A percentile compares a stretch with the other conserved stretches of the same genome.
Evolutionary conservation across 106 monocot species (phyloP).

Genomic region (Allium fistulosum): DNA sequence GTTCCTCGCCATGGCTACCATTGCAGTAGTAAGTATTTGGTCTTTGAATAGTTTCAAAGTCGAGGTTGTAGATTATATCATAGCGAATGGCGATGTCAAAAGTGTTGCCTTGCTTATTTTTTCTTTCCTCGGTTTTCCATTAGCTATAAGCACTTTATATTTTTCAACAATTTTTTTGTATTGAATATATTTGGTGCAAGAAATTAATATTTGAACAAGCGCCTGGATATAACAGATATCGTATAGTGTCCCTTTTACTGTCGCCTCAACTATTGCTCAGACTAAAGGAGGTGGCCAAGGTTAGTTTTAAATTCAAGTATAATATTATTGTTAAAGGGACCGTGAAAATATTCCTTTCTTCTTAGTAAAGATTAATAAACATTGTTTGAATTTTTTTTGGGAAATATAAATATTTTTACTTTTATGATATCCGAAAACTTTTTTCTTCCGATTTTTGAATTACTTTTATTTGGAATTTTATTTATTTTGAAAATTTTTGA

Average conservation of each 20-base stretch:
- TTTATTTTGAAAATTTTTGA: too few relatives aligned
- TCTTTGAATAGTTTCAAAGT: neutral
- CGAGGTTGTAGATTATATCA: neutral
- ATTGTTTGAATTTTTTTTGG: too few relatives aligned
- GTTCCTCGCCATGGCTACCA: slow-evolving; percentile 35
- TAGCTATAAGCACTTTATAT: slow-evolving; percentile 12
- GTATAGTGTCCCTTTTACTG: slow-evolving; percentile 45
- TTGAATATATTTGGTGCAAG: neutral
- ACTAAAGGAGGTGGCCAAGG: slow-evolving; percentile 42
- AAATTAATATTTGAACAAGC: neutral
- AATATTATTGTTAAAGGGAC: too few relatives aligned
- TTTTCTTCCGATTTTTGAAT: too few relatives aligned
- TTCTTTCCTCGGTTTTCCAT: slow-evolving; percentile 38
- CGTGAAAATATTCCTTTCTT: too few relatives aligned
- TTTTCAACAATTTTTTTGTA: neutral
- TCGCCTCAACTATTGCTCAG: slow-evolving; percentile 32
- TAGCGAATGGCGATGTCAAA: slow-evolving; percentile 4
- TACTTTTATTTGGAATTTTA: too few relatives aligned
- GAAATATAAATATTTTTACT: too few relatives aligned
- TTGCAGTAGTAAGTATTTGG: slow-evolving; percentile 16
- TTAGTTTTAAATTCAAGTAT: too few relatives aligned
- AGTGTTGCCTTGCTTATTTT: slow-evolving; percentile 33
- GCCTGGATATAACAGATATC: slow-evolving; percentile 26
- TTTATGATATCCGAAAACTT: too few relatives aligned
- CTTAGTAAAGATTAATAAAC: too few relatives aligned